A percentile compares a stretch with the other conserved stretches of the same genome.
These are phyloP conservation scores for Dentipellis fragilis DNA, from an alignment of 768 basidiomycete species.

Conservation along the genomic window DNA sequence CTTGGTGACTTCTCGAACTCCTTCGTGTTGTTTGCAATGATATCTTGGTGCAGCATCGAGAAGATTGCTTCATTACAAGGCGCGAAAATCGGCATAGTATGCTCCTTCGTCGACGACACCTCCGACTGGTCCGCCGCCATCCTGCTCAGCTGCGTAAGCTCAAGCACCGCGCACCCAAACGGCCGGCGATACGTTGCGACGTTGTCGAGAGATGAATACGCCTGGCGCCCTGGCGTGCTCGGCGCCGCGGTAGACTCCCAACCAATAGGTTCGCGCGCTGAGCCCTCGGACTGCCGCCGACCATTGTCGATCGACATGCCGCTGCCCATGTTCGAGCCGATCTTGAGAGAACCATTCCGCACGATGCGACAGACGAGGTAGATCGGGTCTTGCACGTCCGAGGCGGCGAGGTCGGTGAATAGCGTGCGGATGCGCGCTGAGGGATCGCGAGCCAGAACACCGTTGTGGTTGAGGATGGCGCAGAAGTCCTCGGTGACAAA, in stretches of 20 bases:
- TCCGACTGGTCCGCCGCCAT: slow-evolving; percentile 58
- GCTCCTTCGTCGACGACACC: slow-evolving; percentile 57
- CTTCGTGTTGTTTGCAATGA: slow-evolving; percentile 67
- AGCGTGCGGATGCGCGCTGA: slow-evolving; percentile 69
- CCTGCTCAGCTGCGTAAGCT: slow-evolving; percentile 65
- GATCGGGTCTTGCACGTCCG: slow-evolving; percentile 78
- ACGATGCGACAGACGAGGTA: slow-evolving; percentile 89
- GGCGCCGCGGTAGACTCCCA: slow-evolving; percentile 1
- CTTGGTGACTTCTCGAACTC: slow-evolving; percentile 79
- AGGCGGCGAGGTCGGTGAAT: slow-evolving; percentile 80
- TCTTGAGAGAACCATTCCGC: slow-evolving; percentile 77
- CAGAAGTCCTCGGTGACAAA: slow-evolving; percentile 95
- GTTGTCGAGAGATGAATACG: slow-evolving; percentile 21
- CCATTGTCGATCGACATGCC: slow-evolving; percentile 31
- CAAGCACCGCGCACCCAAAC: slow-evolving; percentile 92
- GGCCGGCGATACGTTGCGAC: slow-evolving; percentile 64
- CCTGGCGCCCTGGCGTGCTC: slow-evolving; percentile 18
- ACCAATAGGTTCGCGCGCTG: slow-evolving; percentile 22
- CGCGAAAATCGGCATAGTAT: slow-evolving; percentile 80
- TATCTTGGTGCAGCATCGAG: slow-evolving; percentile 91
- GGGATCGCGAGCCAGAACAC: slow-evolving; percentile 75
- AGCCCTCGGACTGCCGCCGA: slow-evolving; percentile 47
- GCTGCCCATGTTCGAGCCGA: slow-evolving; percentile 46
- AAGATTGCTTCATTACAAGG: slow-evolving; percentile 79
- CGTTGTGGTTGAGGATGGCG: slow-evolving; percentile 84